These are phyloP conservation scores for Paratinospora sagittata DNA, from an alignment of 164 flowering plant species.

Conservation along the genomic window DNA sequence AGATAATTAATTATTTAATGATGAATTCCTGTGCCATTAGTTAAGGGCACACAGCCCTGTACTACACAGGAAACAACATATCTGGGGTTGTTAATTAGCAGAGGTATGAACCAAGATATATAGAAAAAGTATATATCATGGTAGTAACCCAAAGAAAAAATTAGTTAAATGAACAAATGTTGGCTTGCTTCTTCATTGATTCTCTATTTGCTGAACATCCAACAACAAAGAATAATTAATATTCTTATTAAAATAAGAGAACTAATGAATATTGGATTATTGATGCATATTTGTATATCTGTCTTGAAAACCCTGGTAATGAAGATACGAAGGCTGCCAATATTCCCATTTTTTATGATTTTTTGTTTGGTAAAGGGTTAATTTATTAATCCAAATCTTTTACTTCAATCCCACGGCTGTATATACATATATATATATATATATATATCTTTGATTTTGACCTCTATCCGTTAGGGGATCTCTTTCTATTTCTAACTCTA, in stretches of 20 bases:
- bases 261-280: neutral
- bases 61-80: neutral
- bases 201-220: neutral
- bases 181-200: neutral
- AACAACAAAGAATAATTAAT: neutral
- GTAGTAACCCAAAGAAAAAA: too few relatives aligned
- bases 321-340: too few relatives aligned
- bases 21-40: too few relatives aligned
- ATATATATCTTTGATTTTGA: neutral
- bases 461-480: neutral
- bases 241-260: neutral
- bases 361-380: neutral
- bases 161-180: too few relatives aligned
- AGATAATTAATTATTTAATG: neutral
- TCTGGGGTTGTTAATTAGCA: neutral
- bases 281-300: neutral
- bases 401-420: neutral
- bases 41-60: too few relatives aligned
- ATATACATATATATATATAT: neutral
- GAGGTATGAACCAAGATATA: neutral
- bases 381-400: neutral
- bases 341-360: neutral
- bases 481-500: constrained; percentile 1
- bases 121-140: too few relatives aligned
- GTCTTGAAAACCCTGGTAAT: neutral